Evolutionary conservation across 2,329 filamentous ascomycete genomes (phyloP).

Genomic region (Epichloe coenophiala): DNA sequence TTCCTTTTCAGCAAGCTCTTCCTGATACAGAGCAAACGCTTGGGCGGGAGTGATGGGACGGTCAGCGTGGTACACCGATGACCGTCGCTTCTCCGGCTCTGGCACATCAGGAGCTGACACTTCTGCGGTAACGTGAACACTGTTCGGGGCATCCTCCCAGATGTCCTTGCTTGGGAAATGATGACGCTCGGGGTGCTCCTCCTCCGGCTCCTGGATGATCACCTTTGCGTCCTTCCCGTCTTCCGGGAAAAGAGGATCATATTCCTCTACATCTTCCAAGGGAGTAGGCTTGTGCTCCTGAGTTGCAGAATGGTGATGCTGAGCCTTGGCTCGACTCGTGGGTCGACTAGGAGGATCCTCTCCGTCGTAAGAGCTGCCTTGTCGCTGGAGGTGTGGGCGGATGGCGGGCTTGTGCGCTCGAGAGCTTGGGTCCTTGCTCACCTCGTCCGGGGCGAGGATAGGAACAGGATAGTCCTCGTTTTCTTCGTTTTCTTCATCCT

Average conservation of each 20-base stretch:
- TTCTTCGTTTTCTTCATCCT: conserved; percentile 36
- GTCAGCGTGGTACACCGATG: conserved; percentile 15
- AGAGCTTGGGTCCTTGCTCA: conserved; percentile 56
- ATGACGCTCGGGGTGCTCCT: conserved; percentile 44
- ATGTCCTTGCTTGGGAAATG: conserved; percentile 88
- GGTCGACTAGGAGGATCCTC: conserved; percentile 48
- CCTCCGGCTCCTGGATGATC: conserved; percentile 14
- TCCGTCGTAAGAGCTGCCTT: conserved; percentile 43
- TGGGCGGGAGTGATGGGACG: conserved; percentile 44
- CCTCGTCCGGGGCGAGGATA: conserved; percentile 80
- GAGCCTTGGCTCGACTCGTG: conserved; percentile 41
- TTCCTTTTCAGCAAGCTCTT: conserved; percentile 49
- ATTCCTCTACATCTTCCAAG: conserved; percentile 80
- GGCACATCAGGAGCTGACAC: conserved; percentile 61
- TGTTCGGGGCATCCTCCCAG: conserved; percentile 92
- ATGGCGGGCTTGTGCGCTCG: conserved; percentile 69
- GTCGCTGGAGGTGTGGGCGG: conserved; percentile 55
- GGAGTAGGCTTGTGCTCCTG: conserved; percentile 50
- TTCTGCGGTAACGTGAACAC: conserved; percentile 63
- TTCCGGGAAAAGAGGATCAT: conserved; percentile 86
- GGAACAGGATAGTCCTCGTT: conserved; percentile 56
- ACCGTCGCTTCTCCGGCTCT: conserved; percentile 25
- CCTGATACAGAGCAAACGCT: conserved; percentile 52
- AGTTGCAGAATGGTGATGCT: conserved; percentile 41
- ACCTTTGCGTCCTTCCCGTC: conserved; percentile 41